Percentiles rank a stretch among this genome's conserved stretches.
These are phyloP conservation scores for Ceratobasidium sp. DNA, from an alignment of 1,284 basidiomycete genomes.

Conservation along the genomic window DNA sequence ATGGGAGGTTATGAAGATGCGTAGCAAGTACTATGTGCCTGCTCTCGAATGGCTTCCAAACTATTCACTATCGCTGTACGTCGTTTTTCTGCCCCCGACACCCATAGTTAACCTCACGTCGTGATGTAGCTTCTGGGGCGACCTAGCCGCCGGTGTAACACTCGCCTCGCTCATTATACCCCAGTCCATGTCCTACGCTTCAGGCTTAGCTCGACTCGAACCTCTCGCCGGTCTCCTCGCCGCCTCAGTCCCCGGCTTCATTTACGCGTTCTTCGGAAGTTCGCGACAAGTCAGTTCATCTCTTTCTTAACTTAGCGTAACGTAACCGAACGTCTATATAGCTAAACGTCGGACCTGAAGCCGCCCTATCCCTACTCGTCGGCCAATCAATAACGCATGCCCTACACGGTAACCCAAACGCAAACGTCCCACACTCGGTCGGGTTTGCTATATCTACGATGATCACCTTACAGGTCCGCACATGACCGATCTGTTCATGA, in stretches of 20 bases:
- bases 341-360: constrained; percentile 84
- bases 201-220: constrained; percentile 83
- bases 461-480: constrained; percentile 83
- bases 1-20: constrained; percentile 43
- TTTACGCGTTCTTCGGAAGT: constrained; percentile 89
- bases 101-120: constrained; percentile 1
- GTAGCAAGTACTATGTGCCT: constrained; percentile 50
- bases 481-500: not conserved
- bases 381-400: constrained; percentile 85
- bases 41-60: constrained; percentile 83
- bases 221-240: constrained; percentile 88
- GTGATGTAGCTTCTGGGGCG: constrained; percentile 76
- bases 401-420: constrained; percentile 73
- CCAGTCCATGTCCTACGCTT: constrained; percentile 93
- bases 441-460: constrained; percentile 79
- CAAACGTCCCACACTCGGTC: constrained; percentile 68
- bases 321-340: constrained; percentile 25
- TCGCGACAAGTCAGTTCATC: constrained; percentile 77
- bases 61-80: constrained; percentile 81
- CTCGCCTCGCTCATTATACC: constrained; percentile 93
- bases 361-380: constrained; percentile 88
- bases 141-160: constrained; percentile 87
- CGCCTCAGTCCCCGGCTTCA: constrained; percentile 78
- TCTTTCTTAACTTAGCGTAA: too few relatives aligned
- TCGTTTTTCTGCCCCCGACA: constrained; percentile 46